phyloP scores from a whole-genome alignment of 805 yeast genomes.

The Priceomyces medius region DNA sequence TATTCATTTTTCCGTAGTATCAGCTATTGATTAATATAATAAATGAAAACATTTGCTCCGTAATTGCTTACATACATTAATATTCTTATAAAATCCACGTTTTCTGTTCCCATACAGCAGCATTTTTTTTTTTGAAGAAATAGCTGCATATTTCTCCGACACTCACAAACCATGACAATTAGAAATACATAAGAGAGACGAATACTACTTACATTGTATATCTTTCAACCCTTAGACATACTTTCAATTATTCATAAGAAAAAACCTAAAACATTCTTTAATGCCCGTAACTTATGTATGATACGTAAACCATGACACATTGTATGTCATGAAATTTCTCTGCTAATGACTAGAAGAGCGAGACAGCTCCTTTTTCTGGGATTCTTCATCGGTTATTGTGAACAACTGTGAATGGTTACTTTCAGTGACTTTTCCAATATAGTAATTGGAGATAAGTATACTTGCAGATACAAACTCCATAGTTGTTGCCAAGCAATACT shows the following conservation, averaged over 20 bases:
- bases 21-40: background rate
- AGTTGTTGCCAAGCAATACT: conserved; percentile 34
- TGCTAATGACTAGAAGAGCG: background rate
- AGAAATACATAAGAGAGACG: background rate
- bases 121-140: no score
- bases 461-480: conserved; percentile 32
- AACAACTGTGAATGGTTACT: background rate
- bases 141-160: background rate
- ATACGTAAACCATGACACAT: background rate
- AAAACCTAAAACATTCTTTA: background rate
- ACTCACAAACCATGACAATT: background rate
- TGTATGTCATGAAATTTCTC: background rate
- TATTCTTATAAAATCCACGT: background rate
- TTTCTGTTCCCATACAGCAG: background rate
- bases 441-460: conserved; percentile 8
- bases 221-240: background rate
- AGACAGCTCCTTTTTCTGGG: background rate
- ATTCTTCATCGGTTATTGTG: background rate
- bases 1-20: background rate
- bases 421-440: background rate
- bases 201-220: background rate
- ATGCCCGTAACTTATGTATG: background rate
- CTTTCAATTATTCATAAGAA: background rate
- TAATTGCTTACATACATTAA: background rate
- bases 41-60: background rate